Conservation (phyloP, 116 monocot species). For the Posidonia oceanica region DNA sequence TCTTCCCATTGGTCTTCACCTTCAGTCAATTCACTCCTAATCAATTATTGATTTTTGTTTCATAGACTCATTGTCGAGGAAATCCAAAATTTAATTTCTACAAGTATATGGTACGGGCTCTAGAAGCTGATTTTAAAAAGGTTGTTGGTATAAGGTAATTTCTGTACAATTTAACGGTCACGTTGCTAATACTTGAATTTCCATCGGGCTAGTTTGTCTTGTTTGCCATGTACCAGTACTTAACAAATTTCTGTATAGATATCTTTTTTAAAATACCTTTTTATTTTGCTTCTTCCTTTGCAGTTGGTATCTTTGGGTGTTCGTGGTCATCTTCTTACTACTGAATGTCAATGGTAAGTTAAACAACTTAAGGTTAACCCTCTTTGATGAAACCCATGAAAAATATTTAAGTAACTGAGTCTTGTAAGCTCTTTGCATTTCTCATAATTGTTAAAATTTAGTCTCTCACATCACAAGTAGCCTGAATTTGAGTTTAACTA, state of each 20-base stretch:
- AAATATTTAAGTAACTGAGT: no score
- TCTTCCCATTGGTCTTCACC: no score
- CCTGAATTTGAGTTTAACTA: no score
- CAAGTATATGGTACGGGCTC: constrained; percentile 42
- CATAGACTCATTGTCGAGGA: constrained; percentile 48
- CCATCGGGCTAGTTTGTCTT: not conserved
- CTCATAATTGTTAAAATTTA: no score
- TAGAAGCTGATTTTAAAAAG: no score
- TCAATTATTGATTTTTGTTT: not conserved
- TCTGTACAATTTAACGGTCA: no score
- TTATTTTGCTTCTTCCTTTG: not conserved
- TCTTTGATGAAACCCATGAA: not conserved
- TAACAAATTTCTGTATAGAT: no score
- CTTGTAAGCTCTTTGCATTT: no score
- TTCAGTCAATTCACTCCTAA: not conserved
- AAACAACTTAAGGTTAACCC: not conserved
- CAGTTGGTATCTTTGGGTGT: constrained; percentile 33
- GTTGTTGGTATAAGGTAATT: no score
- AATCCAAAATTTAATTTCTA: constrained; percentile 77
- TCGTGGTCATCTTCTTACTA: constrained; percentile 28
- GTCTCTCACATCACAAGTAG: no score
- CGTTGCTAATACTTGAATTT: not conserved
- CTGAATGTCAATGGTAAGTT: constrained; percentile 25
- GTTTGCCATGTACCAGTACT: no score
- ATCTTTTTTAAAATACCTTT: no score